Evolutionary conservation across 306 rosid species (phyloP), one percentile per base, ranked within the genome.

Genomic region (Ormosia emarginata): DNA sequence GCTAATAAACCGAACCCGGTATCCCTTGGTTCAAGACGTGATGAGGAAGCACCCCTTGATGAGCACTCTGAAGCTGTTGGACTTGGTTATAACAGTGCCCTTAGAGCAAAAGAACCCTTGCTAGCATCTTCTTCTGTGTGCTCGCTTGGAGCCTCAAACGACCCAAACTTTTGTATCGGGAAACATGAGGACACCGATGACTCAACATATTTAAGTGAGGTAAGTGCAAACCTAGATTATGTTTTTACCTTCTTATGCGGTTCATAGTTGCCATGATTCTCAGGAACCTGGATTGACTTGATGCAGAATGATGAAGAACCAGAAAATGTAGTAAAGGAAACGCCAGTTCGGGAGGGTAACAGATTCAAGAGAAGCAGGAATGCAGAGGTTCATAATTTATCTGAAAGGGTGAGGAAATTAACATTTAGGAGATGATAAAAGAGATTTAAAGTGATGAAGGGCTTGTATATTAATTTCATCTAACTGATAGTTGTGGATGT

Each of bases 61-160:
- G 78, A 80, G 13, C 82, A 68, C 5, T 77, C 89, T 36, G 75
- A 88, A 77, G 74, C 80, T 67, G 3, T 58, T 72, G 67, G 63
- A 9, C 64, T 58, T 72, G 67, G 63, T 13, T 57, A 3, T 32
- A 53, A 53, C 18, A 13, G 34, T 50, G 49, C 57, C 11, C 39
- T 17, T 46, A 67, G 15, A 77, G 57, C 29, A 12, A 68, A 72
- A 32, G 81, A 76, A 49, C 74, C 67, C 15, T 46, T 75, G 33
- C 33, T 52, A n/a, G 29, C 62, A 32, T 82, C 89, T 58, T 63
- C 89, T 67, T 84, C 86, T 67, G 81, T 68, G 29, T 76, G 86
- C 62, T 89, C 92, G 0, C 82, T 86, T 79, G 92, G 81, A 84
- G 90, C 90, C 68, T 89, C 92, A 6, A 86, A 86, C 29, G 62